Evolutionary conservation across 1,139 yeast genomes (phyloP), one percentile per base, ranked within the genome.

Genomic region (Kurtzmaniella quercitrusa): DNA sequence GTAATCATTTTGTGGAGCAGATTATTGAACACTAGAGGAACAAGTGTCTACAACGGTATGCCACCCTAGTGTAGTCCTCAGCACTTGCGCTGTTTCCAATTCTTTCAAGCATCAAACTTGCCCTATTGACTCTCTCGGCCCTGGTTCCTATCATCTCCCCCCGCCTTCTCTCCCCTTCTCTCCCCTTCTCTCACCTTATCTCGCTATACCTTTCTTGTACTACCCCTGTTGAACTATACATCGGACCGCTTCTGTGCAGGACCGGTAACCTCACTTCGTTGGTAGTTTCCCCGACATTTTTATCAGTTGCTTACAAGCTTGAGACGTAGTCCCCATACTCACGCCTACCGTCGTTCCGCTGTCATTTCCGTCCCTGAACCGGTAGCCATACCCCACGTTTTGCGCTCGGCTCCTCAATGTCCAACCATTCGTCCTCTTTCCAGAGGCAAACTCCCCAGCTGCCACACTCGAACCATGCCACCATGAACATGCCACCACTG

Each of bases 401-500:
- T 27, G 31, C 3, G 10, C n/a, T n/a, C 14, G 12, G 25, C 27
- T 18, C 10, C 34, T 10, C 19, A 10, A 44, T 44, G 46, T 39
- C 42, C 10, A 44, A 44, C 23, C 46, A 44, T 21, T 41, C 44
- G 15, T 41, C 46, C 16, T 41, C 46, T 11, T 44, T 44, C 36
- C 46, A 44, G 25, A 41, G 46, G 25, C 46, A 44, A 25, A 41
- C 46, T 5, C 46, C 46, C 2, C 44, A 31, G 4, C 44, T 41
- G 44, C 46, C 46, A 9, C 41, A 38, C 21, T 34, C 34, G 7
- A 39, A 29, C 17, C 38, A 36, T 19, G 21, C 38, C 16, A 18
- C 17, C 15, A 17, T 39, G 21, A 38, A 29, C 14, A 52, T 44
- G 42, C 62, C 55, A 37, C 59, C 64, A 1, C 58, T 70, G 16